Conservation (phyloP, 2,329 filamentous ascomycete genomes). For the Sporothrix globosa region DNA sequence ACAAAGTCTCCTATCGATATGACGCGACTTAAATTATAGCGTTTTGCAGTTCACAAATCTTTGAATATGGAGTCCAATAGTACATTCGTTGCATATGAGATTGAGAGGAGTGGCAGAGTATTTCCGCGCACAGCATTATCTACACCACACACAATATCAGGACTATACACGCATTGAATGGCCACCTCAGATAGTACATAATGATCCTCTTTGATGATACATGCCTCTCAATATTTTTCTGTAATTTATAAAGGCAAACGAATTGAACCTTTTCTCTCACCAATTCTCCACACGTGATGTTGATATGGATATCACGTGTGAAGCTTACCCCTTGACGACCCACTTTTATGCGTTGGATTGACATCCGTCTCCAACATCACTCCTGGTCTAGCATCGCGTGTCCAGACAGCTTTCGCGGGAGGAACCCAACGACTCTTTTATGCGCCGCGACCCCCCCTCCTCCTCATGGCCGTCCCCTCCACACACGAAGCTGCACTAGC, state of each 20-base stretch:
- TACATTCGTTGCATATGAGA: no score
- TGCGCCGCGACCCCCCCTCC: background rate
- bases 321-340: conserved; percentile 15
- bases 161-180: background rate
- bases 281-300: background rate
- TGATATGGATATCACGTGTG: background rate
- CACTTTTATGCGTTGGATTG: conserved; percentile 18
- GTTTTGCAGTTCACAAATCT: no score
- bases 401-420: conserved; percentile 22
- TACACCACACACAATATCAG: no score
- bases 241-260: background rate
- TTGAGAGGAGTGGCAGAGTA: background rate
- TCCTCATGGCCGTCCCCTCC: conserved; percentile 30
- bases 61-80: no score
- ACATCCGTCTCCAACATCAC: conserved; percentile 21
- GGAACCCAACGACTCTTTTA: conserved; percentile 4
- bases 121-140: no score
- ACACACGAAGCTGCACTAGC: conserved; percentile 15
- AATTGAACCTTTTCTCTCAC: background rate
- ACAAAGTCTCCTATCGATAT: background rate
- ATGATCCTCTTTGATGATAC: no score
- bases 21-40: no score
- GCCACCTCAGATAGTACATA: no score
- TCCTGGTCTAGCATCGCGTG: conserved; percentile 21
- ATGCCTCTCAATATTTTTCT: no score